Conservation (phyloP, 1,284 basidiomycete species). For the Coniferiporia weirii region DNA sequence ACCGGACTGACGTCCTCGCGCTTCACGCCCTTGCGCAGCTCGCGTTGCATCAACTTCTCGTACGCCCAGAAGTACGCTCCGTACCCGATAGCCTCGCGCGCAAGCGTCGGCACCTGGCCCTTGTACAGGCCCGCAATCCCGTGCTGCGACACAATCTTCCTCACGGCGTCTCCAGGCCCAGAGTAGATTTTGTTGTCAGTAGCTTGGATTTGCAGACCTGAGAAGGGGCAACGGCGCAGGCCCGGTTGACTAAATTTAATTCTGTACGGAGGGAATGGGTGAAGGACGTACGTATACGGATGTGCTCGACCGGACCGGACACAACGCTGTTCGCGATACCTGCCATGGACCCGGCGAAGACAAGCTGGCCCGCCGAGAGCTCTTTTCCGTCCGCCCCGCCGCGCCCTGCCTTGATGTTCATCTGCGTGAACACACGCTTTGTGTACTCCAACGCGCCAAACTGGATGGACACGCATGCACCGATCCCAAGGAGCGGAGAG, state of each 20-base stretch:
- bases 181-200: conserved; percentile 65
- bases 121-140: conserved; percentile 89
- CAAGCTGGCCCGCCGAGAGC: conserved; percentile 64
- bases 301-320: conserved; percentile 95
- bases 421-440: conserved; percentile 76
- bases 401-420: conserved; percentile 47
- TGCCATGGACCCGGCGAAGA: conserved; percentile 75
- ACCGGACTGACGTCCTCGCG: conserved; percentile 74
- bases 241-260: too few relatives aligned
- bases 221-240: too few relatives aligned
- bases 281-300: conserved; percentile 80
- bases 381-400: conserved; percentile 57
- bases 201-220: conserved; percentile 83
- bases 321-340: conserved; percentile 90
- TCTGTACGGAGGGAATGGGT: too few relatives aligned
- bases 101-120: conserved; percentile 86
- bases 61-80: conserved; percentile 91
- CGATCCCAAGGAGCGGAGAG: conserved; percentile 91
- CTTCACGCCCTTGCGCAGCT: conserved; percentile 63
- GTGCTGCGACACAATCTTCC: conserved; percentile 68
- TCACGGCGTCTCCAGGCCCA: conserved; percentile 85
- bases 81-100: conserved; percentile 83
- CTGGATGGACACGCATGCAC: conserved; percentile 94
- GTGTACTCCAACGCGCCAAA: conserved; percentile 89
- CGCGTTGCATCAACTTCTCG: conserved; percentile 86